Percentiles rank a stretch among this genome's conserved stretches.
These are phyloP conservation scores for Kwoniella mangroviensis DNA, from an alignment of 768 basidiomycete species.

Conservation along the genomic window DNA sequence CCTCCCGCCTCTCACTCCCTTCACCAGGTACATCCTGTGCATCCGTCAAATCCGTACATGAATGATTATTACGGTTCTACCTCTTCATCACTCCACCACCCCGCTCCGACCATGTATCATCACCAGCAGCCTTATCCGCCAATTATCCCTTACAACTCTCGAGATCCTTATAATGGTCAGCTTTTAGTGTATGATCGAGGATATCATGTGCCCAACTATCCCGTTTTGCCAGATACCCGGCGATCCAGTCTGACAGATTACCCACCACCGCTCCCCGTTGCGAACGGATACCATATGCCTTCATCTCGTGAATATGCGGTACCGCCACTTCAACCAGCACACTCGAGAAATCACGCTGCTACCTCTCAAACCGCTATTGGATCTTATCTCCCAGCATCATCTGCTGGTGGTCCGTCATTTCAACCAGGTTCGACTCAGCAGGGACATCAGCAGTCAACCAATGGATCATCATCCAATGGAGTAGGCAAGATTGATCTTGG, in stretches of 20 bases:
- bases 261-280: slow-evolving; percentile 8
- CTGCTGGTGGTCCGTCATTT: neutral
- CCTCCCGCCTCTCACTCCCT: too few relatives aligned
- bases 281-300: neutral
- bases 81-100: neutral
- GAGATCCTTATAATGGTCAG: slow-evolving; percentile 3
- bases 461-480: slow-evolving; percentile 2
- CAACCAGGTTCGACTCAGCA: neutral
- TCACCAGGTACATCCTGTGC: too few relatives aligned
- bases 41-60: too few relatives aligned
- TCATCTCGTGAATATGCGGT: neutral
- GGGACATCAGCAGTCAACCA: neutral
- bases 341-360: neutral
- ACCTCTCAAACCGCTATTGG: neutral
- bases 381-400: neutral
- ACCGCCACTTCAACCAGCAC: neutral
- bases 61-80: too few relatives aligned
- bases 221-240: neutral
- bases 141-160: slow-evolving; percentile 4
- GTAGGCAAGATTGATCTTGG: slow-evolving; percentile 54
- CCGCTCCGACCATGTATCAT: neutral
- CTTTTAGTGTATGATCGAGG: neutral
- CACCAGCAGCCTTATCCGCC: neutral
- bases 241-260: slow-evolving; percentile 14
- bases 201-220: neutral